Evolutionary conservation across 305 asterid species (phyloP).

Genomic region (Fraxinus ornus): DNA sequence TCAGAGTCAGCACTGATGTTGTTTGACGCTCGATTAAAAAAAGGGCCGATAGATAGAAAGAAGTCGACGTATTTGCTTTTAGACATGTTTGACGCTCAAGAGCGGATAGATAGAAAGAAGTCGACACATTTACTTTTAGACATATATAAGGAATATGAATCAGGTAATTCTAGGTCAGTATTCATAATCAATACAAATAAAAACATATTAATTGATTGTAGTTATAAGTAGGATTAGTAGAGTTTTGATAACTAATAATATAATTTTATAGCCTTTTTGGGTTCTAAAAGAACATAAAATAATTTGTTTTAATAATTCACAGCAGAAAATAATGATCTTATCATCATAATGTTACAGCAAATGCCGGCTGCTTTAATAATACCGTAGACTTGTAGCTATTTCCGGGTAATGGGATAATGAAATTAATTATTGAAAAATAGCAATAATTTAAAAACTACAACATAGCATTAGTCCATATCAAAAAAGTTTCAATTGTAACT

Average conservation of each 20-base stretch:
- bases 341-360: not conserved
- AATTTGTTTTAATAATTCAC: not conserved
- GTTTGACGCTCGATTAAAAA: not conserved
- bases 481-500: not conserved
- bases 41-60: too few species aligned
- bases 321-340: not conserved
- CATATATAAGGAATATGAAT: not conserved
- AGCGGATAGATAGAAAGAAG: too few species aligned
- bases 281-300: not conserved
- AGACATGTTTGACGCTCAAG: too few species aligned
- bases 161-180: not conserved
- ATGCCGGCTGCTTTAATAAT: not conserved
- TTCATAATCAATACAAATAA: not conserved
- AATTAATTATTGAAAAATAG: not conserved
- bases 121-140: not conserved
- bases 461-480: not conserved
- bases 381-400: not conserved
- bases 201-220: not conserved
- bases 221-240: not conserved
- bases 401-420: not conserved
- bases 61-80: not conserved
- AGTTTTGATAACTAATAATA: not conserved
- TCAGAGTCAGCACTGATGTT: too few species aligned
- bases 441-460: not conserved
- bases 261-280: not conserved